Conservation (phyloP, 2,329 filamentous ascomycete species). For the Epichloe hybrida region DNA sequence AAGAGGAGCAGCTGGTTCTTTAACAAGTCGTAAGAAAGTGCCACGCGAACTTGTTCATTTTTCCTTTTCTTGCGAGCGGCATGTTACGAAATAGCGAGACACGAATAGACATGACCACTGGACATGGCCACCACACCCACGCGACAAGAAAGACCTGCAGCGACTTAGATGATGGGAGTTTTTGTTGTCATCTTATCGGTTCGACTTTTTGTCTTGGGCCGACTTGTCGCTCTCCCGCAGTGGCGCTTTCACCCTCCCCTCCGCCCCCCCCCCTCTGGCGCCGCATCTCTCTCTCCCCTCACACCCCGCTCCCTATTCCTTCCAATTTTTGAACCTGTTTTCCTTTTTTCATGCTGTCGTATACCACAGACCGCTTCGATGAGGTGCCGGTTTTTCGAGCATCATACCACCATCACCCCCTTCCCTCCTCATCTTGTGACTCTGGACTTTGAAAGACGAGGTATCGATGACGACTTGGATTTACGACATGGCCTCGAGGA, state of each 20-base stretch:
- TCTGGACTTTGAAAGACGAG: conserved; percentile 2
- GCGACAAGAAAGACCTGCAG: not conserved
- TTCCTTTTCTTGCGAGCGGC: conserved; percentile 1
- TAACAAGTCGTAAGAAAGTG: conserved; percentile 37
- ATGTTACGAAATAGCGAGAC: conserved; percentile 5
- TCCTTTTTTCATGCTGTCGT: conserved; percentile 3
- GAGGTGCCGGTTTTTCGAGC: not conserved
- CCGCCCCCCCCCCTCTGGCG: no score
- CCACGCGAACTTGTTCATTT: not conserved
- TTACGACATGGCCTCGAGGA: conserved; percentile 6
- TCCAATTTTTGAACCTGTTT: not conserved
- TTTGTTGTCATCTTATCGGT: conserved; percentile 1
- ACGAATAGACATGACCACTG: conserved; percentile 5
- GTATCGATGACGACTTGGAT: conserved; percentile 10
- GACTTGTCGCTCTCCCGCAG: no score
- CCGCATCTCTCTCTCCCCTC: conserved; percentile 6
- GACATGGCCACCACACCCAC: conserved; percentile 5
- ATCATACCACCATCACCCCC: not conserved
- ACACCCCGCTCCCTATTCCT: not conserved
- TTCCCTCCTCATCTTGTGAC: conserved; percentile 5
- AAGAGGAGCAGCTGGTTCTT: conserved; percentile 68
- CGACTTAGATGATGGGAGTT: not conserved
- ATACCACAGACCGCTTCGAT: not conserved
- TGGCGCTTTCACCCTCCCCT: no score
- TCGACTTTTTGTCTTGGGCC: not conserved